Evolutionary conservation across 73 alveolate species (phyloP).

Genomic region (Paramecium tetraurelia): DNA sequence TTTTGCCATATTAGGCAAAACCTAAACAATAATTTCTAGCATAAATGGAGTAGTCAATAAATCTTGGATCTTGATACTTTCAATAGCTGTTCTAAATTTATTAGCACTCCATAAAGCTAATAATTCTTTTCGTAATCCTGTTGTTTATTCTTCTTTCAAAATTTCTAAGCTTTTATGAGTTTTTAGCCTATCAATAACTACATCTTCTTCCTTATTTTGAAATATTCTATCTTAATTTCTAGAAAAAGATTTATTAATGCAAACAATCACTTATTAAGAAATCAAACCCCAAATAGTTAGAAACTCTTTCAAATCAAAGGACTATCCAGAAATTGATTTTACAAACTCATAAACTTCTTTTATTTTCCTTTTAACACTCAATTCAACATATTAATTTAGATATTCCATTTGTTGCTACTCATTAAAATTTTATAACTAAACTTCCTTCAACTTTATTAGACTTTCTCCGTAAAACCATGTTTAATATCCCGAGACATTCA

Average conservation of each 20-base stretch:
- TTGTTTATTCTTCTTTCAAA: background rate
- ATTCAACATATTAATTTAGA: background rate
- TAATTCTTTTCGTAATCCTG: background rate
- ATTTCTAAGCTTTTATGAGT: background rate
- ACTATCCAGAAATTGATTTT: background rate
- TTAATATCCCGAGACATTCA: too few species aligned
- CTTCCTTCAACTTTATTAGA: too few species aligned
- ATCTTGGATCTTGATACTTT: background rate
- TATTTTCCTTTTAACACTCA: background rate
- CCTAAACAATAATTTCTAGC: background rate
- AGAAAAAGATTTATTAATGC: background rate
- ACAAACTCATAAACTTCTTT: background rate
- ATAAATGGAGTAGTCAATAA: background rate
- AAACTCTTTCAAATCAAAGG: background rate
- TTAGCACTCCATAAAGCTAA: background rate
- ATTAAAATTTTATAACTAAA: too few species aligned
- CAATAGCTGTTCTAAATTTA: background rate
- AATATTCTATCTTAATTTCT: background rate
- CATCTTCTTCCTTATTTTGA: background rate
- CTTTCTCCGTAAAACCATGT: too few species aligned
- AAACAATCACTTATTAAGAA: background rate
- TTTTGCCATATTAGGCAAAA: background rate
- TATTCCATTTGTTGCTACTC: too few species aligned
- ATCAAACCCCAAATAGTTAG: background rate
- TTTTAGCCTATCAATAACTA: background rate